Conservation (phyloP, 106 monocot species). For the Xerophyta viscosa region DNA sequence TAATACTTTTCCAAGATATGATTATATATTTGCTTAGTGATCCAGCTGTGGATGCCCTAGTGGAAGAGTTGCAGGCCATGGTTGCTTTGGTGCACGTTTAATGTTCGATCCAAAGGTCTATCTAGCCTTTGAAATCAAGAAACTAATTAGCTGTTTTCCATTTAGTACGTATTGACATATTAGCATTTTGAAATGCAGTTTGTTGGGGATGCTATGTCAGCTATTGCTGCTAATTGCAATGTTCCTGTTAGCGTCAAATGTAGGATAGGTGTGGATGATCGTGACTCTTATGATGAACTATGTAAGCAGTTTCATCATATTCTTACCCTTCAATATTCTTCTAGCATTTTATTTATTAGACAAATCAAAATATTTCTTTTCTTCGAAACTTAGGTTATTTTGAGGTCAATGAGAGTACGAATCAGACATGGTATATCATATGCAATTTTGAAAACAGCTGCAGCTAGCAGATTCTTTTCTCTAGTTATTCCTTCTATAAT, state of each 20-base stretch:
- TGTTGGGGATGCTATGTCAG: slow-evolving; percentile 91
- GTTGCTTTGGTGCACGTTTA: slow-evolving; percentile 95
- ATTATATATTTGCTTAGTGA: slow-evolving; percentile 1
- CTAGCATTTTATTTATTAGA: too few species aligned
- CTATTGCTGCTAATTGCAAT: slow-evolving; percentile 76
- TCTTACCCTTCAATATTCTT: too few species aligned
- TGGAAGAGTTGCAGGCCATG: slow-evolving; percentile 96
- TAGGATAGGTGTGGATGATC: slow-evolving; percentile 95
- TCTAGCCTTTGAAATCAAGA: neutral
- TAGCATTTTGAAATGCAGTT: slow-evolving; percentile 42
- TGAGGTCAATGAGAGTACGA: too few species aligned
- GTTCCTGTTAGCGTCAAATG: slow-evolving; percentile 98
- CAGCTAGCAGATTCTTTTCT: too few species aligned
- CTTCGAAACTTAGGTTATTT: too few species aligned
- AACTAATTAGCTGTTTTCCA: neutral
- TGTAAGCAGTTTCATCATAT: slow-evolving; percentile 37
- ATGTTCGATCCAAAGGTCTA: slow-evolving; percentile 95
- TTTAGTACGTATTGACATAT: slow-evolving; percentile 10
- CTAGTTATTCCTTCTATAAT: too few species aligned
- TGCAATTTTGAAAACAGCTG: too few species aligned
- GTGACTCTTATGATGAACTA: slow-evolving; percentile 88
- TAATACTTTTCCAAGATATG: neutral
- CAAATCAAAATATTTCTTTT: too few species aligned
- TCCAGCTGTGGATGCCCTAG: slow-evolving; percentile 95
- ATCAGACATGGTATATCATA: too few species aligned